phyloP scores from a whole-genome alignment of 441 rosid species.

The Populus hybrid region DNA sequence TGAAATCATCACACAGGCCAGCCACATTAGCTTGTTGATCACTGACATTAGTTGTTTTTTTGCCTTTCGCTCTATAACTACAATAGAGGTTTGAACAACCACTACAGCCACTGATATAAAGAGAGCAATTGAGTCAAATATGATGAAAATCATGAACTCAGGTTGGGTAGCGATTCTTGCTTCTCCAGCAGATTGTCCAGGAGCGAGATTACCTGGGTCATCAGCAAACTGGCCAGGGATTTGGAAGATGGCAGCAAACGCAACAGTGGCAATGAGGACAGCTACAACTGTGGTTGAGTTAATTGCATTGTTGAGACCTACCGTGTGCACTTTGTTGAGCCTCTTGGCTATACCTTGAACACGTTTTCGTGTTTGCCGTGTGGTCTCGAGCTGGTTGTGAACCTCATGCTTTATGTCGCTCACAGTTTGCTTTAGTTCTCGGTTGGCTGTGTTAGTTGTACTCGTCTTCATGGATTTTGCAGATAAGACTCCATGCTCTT shows the following conservation, averaged over 20 bases:
- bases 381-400: conserved; percentile 79
- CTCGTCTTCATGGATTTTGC: conserved; percentile 50
- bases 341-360: conserved; percentile 85
- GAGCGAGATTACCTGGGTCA: conserved; percentile 35
- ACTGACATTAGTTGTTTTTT: conserved; percentile 84
- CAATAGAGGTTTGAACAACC: conserved; percentile 93
- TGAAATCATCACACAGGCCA: conserved; percentile 78
- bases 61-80: conserved; percentile 79
- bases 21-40: conserved; percentile 95
- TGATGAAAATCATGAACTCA: conserved; percentile 68
- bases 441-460: conserved; percentile 37
- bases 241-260: conserved; percentile 92
- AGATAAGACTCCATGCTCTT: conserved; percentile 50
- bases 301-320: conserved; percentile 93
- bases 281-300: conserved; percentile 91
- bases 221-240: conserved; percentile 69
- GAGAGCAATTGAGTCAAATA: conserved; percentile 84
- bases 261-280: conserved; percentile 91
- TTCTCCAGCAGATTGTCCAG: conserved; percentile 55
- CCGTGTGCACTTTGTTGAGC: conserved; percentile 75
- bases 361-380: conserved; percentile 61
- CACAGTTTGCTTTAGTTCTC: conserved; percentile 80
- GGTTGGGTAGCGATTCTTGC: conserved; percentile 59
- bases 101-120: conserved; percentile 95
- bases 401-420: conserved; percentile 93